These are phyloP conservation scores for Irpex sp. DNA, from an alignment of 1,284 basidiomycete species.

Conservation along the genomic window DNA sequence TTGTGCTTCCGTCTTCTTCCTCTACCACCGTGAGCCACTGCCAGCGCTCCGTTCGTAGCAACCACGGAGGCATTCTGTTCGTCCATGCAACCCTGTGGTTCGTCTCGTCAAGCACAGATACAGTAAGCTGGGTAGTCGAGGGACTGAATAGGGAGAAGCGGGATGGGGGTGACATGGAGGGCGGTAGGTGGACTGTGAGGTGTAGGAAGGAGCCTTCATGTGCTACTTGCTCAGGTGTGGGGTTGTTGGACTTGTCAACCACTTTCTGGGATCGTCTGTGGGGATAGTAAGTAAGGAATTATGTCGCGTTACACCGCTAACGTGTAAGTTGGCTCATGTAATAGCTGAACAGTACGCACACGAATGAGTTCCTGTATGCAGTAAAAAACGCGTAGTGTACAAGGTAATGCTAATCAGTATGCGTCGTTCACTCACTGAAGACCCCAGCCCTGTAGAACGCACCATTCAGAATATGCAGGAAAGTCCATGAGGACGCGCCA, in stretches of 20 bases:
- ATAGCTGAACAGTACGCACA: constrained; percentile 35
- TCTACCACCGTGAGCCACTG: constrained; percentile 51
- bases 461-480: constrained; percentile 51
- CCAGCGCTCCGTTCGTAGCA: constrained; percentile 58
- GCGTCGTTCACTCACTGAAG: neutral
- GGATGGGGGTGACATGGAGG: constrained; percentile 40
- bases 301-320: too few species aligned
- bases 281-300: too few species aligned
- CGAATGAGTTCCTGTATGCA: constrained; percentile 59
- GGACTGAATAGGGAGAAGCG: constrained; percentile 2
- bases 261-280: constrained; percentile 54
- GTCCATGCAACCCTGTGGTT: constrained; percentile 58
- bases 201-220: constrained; percentile 42
- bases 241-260: constrained; percentile 37
- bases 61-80: constrained; percentile 36
- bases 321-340: neutral
- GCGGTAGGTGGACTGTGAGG: constrained; percentile 57
- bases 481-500: constrained; percentile 48
- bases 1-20: constrained; percentile 31
- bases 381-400: neutral
- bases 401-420: neutral
- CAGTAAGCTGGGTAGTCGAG: constrained; percentile 25
- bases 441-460: constrained; percentile 1
- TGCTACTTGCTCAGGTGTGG: constrained; percentile 46
- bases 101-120: constrained; percentile 42